Evolutionary conservation across 176 grass and related monocot genomes (phyloP).

Genomic region (Avena atlantica): DNA sequence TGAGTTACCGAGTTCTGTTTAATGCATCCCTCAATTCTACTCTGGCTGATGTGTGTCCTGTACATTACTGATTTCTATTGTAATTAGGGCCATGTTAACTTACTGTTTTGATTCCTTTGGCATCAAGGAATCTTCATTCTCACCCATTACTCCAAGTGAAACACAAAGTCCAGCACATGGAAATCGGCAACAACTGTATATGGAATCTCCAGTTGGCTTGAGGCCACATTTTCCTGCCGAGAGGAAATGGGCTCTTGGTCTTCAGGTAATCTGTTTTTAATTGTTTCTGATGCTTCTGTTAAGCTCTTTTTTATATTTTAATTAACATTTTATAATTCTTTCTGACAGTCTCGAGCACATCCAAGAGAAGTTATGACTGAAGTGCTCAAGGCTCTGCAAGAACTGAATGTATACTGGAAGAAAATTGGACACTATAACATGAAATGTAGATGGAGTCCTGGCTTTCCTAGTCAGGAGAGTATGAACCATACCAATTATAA

Average conservation of each 20-base stretch:
- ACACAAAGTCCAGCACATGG: slow-evolving; percentile 55
- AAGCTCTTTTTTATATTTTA: neutral
- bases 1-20: slow-evolving; percentile 22
- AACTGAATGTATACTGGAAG: slow-evolving; percentile 88
- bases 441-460: slow-evolving; percentile 79
- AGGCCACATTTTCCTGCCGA: slow-evolving; percentile 68
- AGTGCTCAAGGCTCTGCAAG: slow-evolving; percentile 75
- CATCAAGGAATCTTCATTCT: slow-evolving; percentile 57
- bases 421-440: slow-evolving; percentile 94
- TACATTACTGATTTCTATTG: slow-evolving; percentile 26
- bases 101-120: slow-evolving; percentile 39
- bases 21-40: slow-evolving; percentile 2
- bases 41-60: neutral
- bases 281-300: neutral
- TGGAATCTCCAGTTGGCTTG: slow-evolving; percentile 67
- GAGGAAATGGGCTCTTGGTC: slow-evolving; percentile 91
- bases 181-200: slow-evolving; percentile 56
- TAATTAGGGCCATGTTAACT: slow-evolving; percentile 15
- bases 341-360: slow-evolving; percentile 70
- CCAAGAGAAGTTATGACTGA: slow-evolving; percentile 90
- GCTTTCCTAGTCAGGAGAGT: slow-evolving; percentile 53
- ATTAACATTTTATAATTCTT: slow-evolving; percentile 37
- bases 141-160: slow-evolving; percentile 52
- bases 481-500: slow-evolving; percentile 61
- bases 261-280: slow-evolving; percentile 62